Percentiles rank a stretch among this genome's conserved stretches.
phyloP scores from a whole-genome alignment of 148 eudicot genomes.

The Arctostaphylos glauca region DNA sequence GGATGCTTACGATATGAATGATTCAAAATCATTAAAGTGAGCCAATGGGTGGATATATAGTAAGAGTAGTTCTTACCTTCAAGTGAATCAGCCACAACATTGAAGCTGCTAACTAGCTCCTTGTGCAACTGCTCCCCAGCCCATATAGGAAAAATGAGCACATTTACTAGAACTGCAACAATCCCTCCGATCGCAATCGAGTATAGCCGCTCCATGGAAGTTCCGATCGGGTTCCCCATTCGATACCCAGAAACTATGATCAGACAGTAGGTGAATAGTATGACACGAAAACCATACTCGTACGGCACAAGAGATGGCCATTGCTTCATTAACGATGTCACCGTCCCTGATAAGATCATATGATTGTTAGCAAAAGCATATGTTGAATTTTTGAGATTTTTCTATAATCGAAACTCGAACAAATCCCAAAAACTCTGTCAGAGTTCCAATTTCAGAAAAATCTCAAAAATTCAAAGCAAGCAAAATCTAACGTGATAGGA shows the following conservation, averaged over 20 bases:
- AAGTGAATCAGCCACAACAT: conserved; percentile 50
- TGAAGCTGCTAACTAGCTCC: conserved; percentile 44
- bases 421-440: too few relatives aligned
- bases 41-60: background rate
- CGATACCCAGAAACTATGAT: conserved; percentile 65
- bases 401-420: too few relatives aligned
- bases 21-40: too few relatives aligned
- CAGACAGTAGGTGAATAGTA: conserved; percentile 61
- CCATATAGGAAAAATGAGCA: conserved; percentile 57
- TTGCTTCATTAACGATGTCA: conserved; percentile 55
- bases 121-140: conserved; percentile 67
- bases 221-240: conserved; percentile 43
- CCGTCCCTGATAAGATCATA: conserved; percentile 35
- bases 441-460: too few relatives aligned
- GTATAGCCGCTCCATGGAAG: conserved; percentile 46
- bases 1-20: too few relatives aligned
- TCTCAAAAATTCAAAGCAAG: too few relatives aligned
- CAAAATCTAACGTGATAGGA: too few relatives aligned
- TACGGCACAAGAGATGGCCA: conserved; percentile 61
- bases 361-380: background rate
- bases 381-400: too few relatives aligned
- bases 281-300: conserved; percentile 59
- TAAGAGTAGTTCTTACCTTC: conserved; percentile 37
- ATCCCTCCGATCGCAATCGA: conserved; percentile 57
- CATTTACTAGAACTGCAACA: conserved; percentile 54